Evolutionary conservation across 495 filamentous ascomycete genomes (phyloP).

Genomic region (Xylaria longipes): DNA sequence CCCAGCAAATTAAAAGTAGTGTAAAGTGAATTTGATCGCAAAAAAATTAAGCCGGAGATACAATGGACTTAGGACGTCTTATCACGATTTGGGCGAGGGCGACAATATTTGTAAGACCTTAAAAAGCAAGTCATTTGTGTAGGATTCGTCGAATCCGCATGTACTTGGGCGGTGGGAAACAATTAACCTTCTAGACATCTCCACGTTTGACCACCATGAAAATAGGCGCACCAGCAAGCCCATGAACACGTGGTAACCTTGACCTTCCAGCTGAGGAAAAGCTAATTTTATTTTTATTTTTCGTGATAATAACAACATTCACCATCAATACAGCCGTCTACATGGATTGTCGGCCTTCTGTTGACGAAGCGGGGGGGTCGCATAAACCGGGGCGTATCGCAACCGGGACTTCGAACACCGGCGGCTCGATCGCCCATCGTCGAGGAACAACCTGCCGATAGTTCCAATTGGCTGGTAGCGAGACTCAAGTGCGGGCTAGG

Average conservation of each 20-base stretch:
- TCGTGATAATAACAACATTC: constrained; percentile 42
- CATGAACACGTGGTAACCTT: constrained; percentile 30
- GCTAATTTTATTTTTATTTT: constrained; percentile 46
- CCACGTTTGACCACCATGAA: constrained; percentile 35
- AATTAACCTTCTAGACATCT: constrained; percentile 47
- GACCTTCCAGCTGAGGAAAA: constrained; percentile 45
- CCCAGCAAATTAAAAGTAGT: neutral
- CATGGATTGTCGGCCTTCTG: constrained; percentile 20
- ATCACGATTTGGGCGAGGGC: neutral
- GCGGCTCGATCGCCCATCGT: constrained; percentile 19
- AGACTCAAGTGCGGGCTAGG: constrained; percentile 31
- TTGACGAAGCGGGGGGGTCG: constrained; percentile 29
- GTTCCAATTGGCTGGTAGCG: constrained; percentile 36
- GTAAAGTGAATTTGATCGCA: neutral
- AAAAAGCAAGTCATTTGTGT: constrained; percentile 18
- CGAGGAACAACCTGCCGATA: constrained; percentile 29
- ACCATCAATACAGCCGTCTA: constrained; percentile 32
- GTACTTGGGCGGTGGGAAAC: constrained; percentile 39
- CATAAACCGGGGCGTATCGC: constrained; percentile 19
- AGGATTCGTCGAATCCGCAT: constrained; percentile 38
- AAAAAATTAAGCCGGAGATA: neutral
- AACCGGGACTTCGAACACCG: constrained; percentile 18
- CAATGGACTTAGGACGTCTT: neutral
- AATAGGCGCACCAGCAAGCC: constrained; percentile 13
- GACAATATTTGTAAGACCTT: constrained; percentile 21